Evolutionary conservation across 2,329 filamentous ascomycete genomes (phyloP).

Genomic region (Fusarium citri): DNA sequence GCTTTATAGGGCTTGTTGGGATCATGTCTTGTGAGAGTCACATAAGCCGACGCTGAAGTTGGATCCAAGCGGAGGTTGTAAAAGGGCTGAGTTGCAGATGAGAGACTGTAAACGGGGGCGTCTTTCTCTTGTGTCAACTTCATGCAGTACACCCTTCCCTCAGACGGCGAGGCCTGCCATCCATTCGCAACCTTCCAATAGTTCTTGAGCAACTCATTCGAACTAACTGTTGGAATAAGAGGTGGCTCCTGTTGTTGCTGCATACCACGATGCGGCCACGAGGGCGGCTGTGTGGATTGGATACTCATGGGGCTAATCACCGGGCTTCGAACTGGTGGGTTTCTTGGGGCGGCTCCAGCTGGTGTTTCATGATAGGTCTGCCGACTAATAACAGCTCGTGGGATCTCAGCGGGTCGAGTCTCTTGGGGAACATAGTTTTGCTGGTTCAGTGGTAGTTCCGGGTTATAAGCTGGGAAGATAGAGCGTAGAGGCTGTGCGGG

Average conservation of each 20-base stretch:
- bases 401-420: slow-evolving; percentile 71
- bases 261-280: slow-evolving; percentile 48
- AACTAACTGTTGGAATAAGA: slow-evolving; percentile 61
- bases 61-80: slow-evolving; percentile 74
- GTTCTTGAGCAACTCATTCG: slow-evolving; percentile 70
- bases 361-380: slow-evolving; percentile 63
- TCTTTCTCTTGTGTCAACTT: slow-evolving; percentile 67
- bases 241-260: slow-evolving; percentile 55
- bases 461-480: slow-evolving; percentile 82
- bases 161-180: slow-evolving; percentile 70
- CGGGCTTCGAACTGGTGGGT: slow-evolving; percentile 38
- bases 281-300: slow-evolving; percentile 22
- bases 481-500: slow-evolving; percentile 65
- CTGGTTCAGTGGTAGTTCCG: slow-evolving; percentile 71
- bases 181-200: slow-evolving; percentile 79
- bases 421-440: slow-evolving; percentile 79
- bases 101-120: slow-evolving; percentile 74
- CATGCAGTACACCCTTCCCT: slow-evolving; percentile 70
- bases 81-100: slow-evolving; percentile 70
- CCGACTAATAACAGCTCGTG: slow-evolving; percentile 72
- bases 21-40: slow-evolving; percentile 70
- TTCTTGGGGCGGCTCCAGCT: slow-evolving; percentile 7
- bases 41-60: slow-evolving; percentile 71
- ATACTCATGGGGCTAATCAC: slow-evolving; percentile 39
- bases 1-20: slow-evolving; percentile 68